These are phyloP conservation scores for Phytophthora macrochlamydospora DNA, from an alignment of 352 stramenopile species.

Conservation along the genomic window DNA sequence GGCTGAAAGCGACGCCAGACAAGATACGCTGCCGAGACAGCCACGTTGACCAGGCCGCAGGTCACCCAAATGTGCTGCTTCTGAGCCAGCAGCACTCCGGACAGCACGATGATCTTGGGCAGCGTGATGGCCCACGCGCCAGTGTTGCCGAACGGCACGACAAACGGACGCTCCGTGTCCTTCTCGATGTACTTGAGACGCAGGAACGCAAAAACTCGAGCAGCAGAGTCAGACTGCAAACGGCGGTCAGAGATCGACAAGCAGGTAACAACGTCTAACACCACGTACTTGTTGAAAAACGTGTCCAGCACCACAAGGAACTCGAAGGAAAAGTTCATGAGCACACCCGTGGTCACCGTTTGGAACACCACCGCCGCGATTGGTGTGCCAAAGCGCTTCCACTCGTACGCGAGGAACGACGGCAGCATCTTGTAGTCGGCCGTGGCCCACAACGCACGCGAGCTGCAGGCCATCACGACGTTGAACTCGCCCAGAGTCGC, in stretches of 20 bases:
- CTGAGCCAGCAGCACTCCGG: slow-evolving; percentile 72
- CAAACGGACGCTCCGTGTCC: slow-evolving; percentile 72
- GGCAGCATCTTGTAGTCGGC: slow-evolving; percentile 89
- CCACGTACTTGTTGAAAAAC: slow-evolving; percentile 88
- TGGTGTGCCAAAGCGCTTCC: slow-evolving; percentile 77
- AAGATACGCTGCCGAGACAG: slow-evolving; percentile 57
- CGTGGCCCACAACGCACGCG: slow-evolving; percentile 78
- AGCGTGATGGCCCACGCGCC: slow-evolving; percentile 82
- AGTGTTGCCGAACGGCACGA: slow-evolving; percentile 68
- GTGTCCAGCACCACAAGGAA: slow-evolving; percentile 85
- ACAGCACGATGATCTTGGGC: slow-evolving; percentile 84
- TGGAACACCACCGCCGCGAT: slow-evolving; percentile 82
- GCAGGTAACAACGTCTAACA: background rate
- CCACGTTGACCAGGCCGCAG: slow-evolving; percentile 73
- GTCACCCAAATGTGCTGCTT: slow-evolving; percentile 71
- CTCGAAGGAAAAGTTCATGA: slow-evolving; percentile 89
- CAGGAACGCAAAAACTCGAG: slow-evolving; percentile 88
- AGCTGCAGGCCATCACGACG: slow-evolving; percentile 87
- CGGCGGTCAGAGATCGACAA: slow-evolving; percentile 3
- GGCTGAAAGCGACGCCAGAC: slow-evolving; percentile 69
- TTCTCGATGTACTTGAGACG: slow-evolving; percentile 86
- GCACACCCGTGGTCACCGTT: slow-evolving; percentile 68
- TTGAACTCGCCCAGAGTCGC: slow-evolving; percentile 87
- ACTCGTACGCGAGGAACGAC: slow-evolving; percentile 59
- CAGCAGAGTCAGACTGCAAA: slow-evolving; percentile 64